Conservation (phyloP, 805 yeast genomes). For the Candida nitratophila region DNA sequence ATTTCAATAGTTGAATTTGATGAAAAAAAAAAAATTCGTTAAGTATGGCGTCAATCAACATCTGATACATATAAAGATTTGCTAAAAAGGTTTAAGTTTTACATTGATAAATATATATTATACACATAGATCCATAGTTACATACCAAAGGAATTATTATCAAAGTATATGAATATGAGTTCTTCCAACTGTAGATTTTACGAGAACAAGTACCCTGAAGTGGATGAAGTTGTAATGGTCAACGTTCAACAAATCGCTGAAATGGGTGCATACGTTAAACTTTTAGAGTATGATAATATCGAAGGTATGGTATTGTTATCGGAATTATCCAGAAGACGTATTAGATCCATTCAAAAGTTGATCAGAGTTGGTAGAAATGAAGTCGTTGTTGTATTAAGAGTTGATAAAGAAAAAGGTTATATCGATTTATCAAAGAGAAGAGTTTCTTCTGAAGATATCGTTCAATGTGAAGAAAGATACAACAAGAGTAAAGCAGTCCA, state of each 20-base stretch:
- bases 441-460: slow-evolving; percentile 95
- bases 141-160: not conserved
- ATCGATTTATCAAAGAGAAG: slow-evolving; percentile 96
- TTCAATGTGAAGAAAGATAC: slow-evolving; percentile 95
- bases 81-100: too few relatives aligned
- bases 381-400: slow-evolving; percentile 96
- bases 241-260: slow-evolving; percentile 98
- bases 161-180: slow-evolving; percentile 45
- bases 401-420: slow-evolving; percentile 97
- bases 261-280: slow-evolving; percentile 98
- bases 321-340: slow-evolving; percentile 97
- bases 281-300: slow-evolving; percentile 93
- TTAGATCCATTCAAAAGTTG: slow-evolving; percentile 93
- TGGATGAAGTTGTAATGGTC: slow-evolving; percentile 98
- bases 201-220: slow-evolving; percentile 97
- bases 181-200: slow-evolving; percentile 91
- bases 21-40: slow-evolving; percentile 1
- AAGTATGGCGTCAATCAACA: not conserved
- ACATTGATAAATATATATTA: too few relatives aligned
- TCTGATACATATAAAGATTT: not conserved
- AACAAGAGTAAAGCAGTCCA: slow-evolving; percentile 96
- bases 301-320: slow-evolving; percentile 97
- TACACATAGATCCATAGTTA: not conserved
- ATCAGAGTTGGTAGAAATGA: slow-evolving; percentile 98
- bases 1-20: not conserved